These are phyloP conservation scores for Reutealis trisperma DNA, from an alignment of 345 rosid species.

Conservation along the genomic window DNA sequence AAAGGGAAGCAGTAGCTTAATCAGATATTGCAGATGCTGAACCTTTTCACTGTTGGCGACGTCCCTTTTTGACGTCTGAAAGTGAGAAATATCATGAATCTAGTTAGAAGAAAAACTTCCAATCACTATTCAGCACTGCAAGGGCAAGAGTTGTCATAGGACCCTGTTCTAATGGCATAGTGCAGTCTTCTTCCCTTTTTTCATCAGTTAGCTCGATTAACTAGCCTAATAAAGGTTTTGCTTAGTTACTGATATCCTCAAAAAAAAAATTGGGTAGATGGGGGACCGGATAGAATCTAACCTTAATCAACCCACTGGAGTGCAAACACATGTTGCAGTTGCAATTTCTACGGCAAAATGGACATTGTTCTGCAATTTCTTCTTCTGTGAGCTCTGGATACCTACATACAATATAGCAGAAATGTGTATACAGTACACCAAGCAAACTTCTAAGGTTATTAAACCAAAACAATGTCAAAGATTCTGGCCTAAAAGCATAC, in stretches of 20 bases:
- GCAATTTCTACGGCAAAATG: constrained; percentile 74
- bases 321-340: constrained; percentile 82
- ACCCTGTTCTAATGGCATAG: not conserved
- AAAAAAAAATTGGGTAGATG: not conserved
- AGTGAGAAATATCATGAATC: constrained; percentile 15
- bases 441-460: not conserved
- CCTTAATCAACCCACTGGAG: constrained; percentile 60
- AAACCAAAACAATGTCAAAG: not conserved
- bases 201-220: not conserved
- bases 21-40: constrained; percentile 54
- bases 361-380: constrained; percentile 60
- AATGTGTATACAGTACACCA: not conserved
- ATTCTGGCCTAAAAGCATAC: constrained; percentile 34
- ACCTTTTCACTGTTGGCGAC: constrained; percentile 46
- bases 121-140: too few relatives aligned
- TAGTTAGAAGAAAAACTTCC: not conserved
- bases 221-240: not conserved
- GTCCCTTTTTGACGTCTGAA: constrained; percentile 60
- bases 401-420: constrained; percentile 42
- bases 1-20: constrained; percentile 57
- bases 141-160: too few relatives aligned
- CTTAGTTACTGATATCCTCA: not conserved
- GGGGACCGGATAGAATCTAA: constrained; percentile 21
- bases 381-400: constrained; percentile 62
- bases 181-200: not conserved